Evolutionary conservation across 495 filamentous ascomycete species (phyloP), one percentile per base, ranked within the genome.

Genomic region (Penicillium dipodomyicola): DNA sequence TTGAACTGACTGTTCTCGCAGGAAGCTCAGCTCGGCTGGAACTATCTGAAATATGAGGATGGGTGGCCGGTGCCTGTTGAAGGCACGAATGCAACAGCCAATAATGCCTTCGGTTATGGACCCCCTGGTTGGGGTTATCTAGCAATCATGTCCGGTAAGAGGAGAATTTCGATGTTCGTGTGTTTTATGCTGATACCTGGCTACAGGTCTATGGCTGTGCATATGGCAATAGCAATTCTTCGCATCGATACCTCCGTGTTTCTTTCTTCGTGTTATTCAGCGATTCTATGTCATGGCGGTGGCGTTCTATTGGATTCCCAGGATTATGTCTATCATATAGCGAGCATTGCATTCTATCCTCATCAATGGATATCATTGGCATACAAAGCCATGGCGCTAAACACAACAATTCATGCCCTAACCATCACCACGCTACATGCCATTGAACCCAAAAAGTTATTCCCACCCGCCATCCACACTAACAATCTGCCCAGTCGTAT

Each of bases 401-500:
- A 27, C 12, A 5, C 15, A 43, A 42, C 29, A 30, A 30, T 10
- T 4, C 9, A 30, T 50, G 12, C 22, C 8, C 35, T 27, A 15
- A n/a, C 22, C 8, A 23, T 27, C 22, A n/a, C 10, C 20, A 9
- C 14, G 17, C 3, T 47, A 10, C 7, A 32, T 29, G 35, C 7
- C 35, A n/a, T 39, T 39, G 6, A 39, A 17, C 9, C 35, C 10
- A 42, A n/a, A 11, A 30, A 10, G 0, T 30, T 33, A 45, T 17
- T 73, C 67, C 71, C 69, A 71, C 0, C 72, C 72, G 11, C 72
- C 72, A 69, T 82, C 77, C 17, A 80, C 71, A 40, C 60, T 67
- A 25, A 76, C 64, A 8, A 77, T 65, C 12, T 69, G 64, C 0
- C 78, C 79, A 4, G 83, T 85, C 15, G 80, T 78, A 66, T 81